A percentile compares a stretch with the other conserved stretches of the same genome.
These are phyloP conservation scores for Pneumocystis wakefieldiae DNA, from an alignment of 1,139 yeast genomes.

Conservation along the genomic window DNA sequence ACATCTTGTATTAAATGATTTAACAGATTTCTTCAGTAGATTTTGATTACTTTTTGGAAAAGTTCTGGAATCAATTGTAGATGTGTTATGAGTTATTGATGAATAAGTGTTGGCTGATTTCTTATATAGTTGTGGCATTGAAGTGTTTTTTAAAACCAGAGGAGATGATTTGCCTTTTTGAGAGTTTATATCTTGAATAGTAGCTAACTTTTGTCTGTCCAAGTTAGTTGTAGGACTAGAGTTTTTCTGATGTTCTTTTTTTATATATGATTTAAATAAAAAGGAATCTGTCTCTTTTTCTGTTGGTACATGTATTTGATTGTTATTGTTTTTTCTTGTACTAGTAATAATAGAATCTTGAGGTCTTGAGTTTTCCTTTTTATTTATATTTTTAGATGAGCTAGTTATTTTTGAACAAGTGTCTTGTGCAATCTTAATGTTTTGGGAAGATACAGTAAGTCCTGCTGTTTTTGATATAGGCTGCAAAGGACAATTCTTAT, in stretches of 20 bases:
- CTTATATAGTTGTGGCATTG: background rate
- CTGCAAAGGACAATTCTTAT: background rate
- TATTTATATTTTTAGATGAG: background rate
- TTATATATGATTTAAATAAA: background rate
- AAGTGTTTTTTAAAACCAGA: background rate
- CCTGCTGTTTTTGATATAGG: background rate
- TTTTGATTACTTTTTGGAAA: background rate
- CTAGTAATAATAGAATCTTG: background rate
- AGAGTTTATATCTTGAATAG: background rate
- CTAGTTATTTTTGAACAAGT: background rate
- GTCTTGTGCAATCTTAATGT: background rate
- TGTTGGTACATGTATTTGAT: background rate
- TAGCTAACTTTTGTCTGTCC: background rate
- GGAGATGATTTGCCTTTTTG: background rate
- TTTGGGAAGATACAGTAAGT: background rate
- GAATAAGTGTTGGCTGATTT: background rate
- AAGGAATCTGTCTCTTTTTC: background rate
- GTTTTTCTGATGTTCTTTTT: background rate
- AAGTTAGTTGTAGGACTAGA: background rate
- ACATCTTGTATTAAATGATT: background rate
- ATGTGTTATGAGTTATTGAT: background rate
- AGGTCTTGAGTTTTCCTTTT: background rate
- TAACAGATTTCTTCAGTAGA: background rate
- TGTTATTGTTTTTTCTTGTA: background rate
- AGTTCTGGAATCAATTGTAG: background rate